Evolutionary conservation across 2,329 filamentous ascomycete genomes (phyloP), one percentile per base, ranked within the genome.

Genomic region (Colletotrichum tofieldiae): DNA sequence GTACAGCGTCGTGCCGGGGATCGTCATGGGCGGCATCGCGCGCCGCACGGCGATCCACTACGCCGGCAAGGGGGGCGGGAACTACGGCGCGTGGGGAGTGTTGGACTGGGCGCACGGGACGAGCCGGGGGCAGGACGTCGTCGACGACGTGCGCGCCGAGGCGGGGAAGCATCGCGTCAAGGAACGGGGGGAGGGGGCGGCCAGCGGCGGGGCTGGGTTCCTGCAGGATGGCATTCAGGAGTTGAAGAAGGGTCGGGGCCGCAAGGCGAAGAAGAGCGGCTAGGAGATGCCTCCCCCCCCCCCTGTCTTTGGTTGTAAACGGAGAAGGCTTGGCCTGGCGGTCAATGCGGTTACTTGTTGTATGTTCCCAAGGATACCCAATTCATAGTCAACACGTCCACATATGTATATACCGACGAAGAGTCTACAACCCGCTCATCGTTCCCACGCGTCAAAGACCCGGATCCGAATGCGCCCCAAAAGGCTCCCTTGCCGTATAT

Each of bases 41-140:
- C 80, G 82, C 14, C 84, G 84, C 26, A 82, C 81, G 0, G 81
- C 82, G 0, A 83, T 85, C 4, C 91, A 93, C 77, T 91, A 92
- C 78, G 86, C 87, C 35, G 84, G 83, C 14, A 77, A 83, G 26
- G 90, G 90, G 0, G 80, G 82, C 18, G 90, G 90, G 0, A 93
- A 93, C 73, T 93, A 85, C 74, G 88, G 89, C 14, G 86, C 89
- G 0, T 88, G 89, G 84, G 91, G 91, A 0, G 73, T 93, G 2
- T 72, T 93, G 72, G 91, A 93, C 78, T 92, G 90, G 87, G 75
- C 85, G 1, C 84, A 87, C 72, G 91, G 86, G 37, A 93, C 88
- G 14, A 86, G 85, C 64, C 77, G 87, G 7, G 88, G 88, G 0
- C 83, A 85, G 18, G 82, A 83, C 39, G 85, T 90, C 2, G 79